Percentiles rank a stretch among this genome's conserved stretches.
Evolutionary conservation across 2,329 filamentous ascomycete genomes (phyloP).

Genomic region (Fusarium torulosum): DNA sequence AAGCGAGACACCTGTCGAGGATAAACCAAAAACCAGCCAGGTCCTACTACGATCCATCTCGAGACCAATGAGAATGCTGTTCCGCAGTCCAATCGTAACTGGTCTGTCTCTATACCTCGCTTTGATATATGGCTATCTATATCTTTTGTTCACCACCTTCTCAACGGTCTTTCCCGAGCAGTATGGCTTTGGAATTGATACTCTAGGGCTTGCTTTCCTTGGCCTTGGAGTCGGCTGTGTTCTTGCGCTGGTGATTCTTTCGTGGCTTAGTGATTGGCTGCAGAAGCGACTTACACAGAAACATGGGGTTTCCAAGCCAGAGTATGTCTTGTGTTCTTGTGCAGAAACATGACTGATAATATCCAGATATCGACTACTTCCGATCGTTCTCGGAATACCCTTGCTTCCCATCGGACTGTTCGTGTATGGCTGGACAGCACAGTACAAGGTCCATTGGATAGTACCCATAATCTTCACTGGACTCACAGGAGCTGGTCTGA

Average conservation of each 20-base stretch:
- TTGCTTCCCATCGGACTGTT: conserved; percentile 4
- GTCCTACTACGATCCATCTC: background rate
- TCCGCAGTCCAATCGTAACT: background rate
- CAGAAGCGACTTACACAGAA: conserved; percentile 3
- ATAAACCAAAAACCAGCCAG: background rate
- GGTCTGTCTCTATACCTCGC: conserved; percentile 21
- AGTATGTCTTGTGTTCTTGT: background rate
- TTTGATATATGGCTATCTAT: conserved; percentile 19
- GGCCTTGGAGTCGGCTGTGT: conserved; percentile 9
- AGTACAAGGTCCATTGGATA: conserved; percentile 25
- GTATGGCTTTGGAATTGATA: conserved; percentile 1
- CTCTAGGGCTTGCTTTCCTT: conserved; percentile 3
- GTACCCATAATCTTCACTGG: conserved; percentile 26
- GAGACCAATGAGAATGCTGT: conserved; percentile 10
- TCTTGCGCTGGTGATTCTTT: background rate
- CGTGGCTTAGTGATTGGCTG: conserved; percentile 20
- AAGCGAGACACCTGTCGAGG: accelerated
- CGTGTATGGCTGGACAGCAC: conserved; percentile 14
- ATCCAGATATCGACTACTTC: conserved; percentile 11
- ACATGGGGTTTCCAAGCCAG: conserved; percentile 5
- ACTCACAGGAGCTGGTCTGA: conserved; percentile 12
- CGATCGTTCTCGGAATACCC: conserved; percentile 4
- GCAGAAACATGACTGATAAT: background rate
- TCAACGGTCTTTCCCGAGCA: conserved; percentile 6
- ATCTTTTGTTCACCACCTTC: conserved; percentile 23